These are phyloP conservation scores for Phytopythium kandeliae DNA, from an alignment of 352 stramenopile genomes.

Conservation along the genomic window DNA sequence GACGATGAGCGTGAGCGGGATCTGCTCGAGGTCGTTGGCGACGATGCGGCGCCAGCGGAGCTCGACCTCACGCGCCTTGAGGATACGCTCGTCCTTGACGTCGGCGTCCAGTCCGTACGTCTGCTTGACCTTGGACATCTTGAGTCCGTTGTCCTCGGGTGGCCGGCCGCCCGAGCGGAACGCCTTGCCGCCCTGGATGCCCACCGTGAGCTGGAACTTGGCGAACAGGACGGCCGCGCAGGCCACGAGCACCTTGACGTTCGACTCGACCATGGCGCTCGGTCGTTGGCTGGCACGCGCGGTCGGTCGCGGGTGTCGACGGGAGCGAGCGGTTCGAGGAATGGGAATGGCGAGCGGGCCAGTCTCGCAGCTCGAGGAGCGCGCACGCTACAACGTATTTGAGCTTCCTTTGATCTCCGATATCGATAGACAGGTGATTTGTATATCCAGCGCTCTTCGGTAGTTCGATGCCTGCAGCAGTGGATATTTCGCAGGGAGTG, in stretches of 20 bases:
- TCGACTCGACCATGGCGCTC: constrained; percentile 10
- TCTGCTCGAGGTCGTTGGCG: constrained; percentile 55
- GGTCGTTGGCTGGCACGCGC: no score
- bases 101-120: constrained; percentile 24
- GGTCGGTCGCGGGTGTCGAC: no score
- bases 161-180: constrained; percentile 31
- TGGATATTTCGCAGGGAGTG: no score
- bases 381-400: no score
- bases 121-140: constrained; percentile 22
- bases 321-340: not conserved
- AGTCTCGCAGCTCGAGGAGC: no score
- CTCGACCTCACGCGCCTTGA: constrained; percentile 22
- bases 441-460: no score
- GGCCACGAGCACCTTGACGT: constrained; percentile 27
- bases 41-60: constrained; percentile 50
- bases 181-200: constrained; percentile 27
- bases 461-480: no score
- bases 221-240: constrained; percentile 31
- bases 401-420: no score
- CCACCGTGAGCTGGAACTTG: constrained; percentile 31
- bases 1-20: constrained; percentile 46
- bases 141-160: constrained; percentile 27
- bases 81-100: constrained; percentile 16
- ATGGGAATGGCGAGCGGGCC: constrained; percentile 6
- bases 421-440: no score